Percentiles rank a stretch among this genome's conserved stretches.
Conservation (phyloP, 2,329 filamentous ascomycete genomes). For the Ophiosphaerella herpotricha region DNA sequence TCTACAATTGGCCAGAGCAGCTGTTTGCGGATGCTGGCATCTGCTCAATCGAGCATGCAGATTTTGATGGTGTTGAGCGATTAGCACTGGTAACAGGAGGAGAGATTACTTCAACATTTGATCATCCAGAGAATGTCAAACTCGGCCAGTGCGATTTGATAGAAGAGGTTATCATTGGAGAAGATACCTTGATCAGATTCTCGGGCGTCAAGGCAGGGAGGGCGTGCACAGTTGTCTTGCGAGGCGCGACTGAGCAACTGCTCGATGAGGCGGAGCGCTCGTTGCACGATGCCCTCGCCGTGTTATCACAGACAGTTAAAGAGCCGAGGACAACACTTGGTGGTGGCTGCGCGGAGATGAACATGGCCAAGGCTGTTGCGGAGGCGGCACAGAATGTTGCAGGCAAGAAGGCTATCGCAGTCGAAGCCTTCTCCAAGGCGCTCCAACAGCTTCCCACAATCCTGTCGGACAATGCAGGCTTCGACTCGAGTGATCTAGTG, state of each 20-base stretch:
- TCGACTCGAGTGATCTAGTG: slow-evolving; percentile 93
- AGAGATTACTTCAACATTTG: slow-evolving; percentile 96
- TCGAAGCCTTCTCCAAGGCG: slow-evolving; percentile 85
- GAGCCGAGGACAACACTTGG: slow-evolving; percentile 93
- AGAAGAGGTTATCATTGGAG: slow-evolving; percentile 97
- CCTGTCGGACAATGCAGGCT: slow-evolving; percentile 93
- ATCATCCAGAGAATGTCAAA: slow-evolving; percentile 96
- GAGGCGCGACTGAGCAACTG: slow-evolving; percentile 94
- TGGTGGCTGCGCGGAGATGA: slow-evolving; percentile 96
- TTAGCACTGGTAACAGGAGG: slow-evolving; percentile 93
- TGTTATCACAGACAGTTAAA: slow-evolving; percentile 93
- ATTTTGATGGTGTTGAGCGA: slow-evolving; percentile 97
- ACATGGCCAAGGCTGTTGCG: slow-evolving; percentile 98
- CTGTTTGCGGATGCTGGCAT: slow-evolving; percentile 97
- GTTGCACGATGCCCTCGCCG: slow-evolving; percentile 92
- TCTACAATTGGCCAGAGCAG: slow-evolving; percentile 99
- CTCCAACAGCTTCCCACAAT: slow-evolving; percentile 94
- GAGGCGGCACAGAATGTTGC: slow-evolving; percentile 90
- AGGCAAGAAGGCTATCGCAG: slow-evolving; percentile 94
- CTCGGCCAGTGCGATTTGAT: slow-evolving; percentile 93
- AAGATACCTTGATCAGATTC: slow-evolving; percentile 97
- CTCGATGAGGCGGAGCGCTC: slow-evolving; percentile 96
- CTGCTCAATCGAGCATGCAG: slow-evolving; percentile 97
- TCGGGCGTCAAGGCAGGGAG: slow-evolving; percentile 92
- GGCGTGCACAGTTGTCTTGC: slow-evolving; percentile 95